A percentile compares a stretch with the other conserved stretches of the same genome.
Evolutionary conservation across 2,329 filamentous ascomycete species (phyloP).

Genomic region (Epichloe sibirici): DNA sequence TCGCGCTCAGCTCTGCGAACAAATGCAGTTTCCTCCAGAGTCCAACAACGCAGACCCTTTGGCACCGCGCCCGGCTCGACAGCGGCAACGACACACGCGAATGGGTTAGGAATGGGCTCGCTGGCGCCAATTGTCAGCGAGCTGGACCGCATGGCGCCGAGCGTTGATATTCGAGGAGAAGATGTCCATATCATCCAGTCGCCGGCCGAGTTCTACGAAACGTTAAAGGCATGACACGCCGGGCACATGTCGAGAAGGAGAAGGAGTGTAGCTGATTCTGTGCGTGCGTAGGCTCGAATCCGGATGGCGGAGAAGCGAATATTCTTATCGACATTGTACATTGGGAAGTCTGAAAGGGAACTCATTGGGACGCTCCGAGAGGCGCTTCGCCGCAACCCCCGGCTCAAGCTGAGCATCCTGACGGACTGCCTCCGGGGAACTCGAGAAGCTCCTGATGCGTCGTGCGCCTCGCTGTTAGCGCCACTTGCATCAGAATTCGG

Average conservation of each 20-base stretch:
- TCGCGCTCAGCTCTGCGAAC: slow-evolving; percentile 7
- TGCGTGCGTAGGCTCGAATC: slow-evolving; percentile 55
- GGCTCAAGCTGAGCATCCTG: slow-evolving; percentile 73
- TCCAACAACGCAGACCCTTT: slow-evolving; percentile 29
- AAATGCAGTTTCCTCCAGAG: slow-evolving; percentile 14
- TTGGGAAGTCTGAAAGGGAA: slow-evolving; percentile 86
- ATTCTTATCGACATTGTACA: slow-evolving; percentile 92
- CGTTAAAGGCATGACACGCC: slow-evolving; percentile 55
- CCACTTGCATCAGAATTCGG: slow-evolving; percentile 80
- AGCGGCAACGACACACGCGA: slow-evolving; percentile 16
- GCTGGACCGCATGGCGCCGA: slow-evolving; percentile 79
- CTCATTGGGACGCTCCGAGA: slow-evolving; percentile 68
- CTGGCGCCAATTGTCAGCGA: slow-evolving; percentile 51
- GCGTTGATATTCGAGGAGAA: slow-evolving; percentile 72
- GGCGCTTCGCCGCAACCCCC: slow-evolving; percentile 60
- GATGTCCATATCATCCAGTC: slow-evolving; percentile 69
- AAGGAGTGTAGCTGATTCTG: background rate
- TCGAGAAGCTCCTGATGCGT: slow-evolving; percentile 73
- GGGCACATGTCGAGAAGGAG: background rate
- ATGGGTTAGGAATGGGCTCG: slow-evolving; percentile 21
- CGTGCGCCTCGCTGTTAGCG: slow-evolving; percentile 77
- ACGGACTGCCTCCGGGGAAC: slow-evolving; percentile 89
- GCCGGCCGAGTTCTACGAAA: slow-evolving; percentile 82
- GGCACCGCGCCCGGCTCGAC: slow-evolving; percentile 22
- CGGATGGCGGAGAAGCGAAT: slow-evolving; percentile 64